Conservation (phyloP, 2,329 filamentous ascomycete species). For the Epichloe festucae region DNA sequence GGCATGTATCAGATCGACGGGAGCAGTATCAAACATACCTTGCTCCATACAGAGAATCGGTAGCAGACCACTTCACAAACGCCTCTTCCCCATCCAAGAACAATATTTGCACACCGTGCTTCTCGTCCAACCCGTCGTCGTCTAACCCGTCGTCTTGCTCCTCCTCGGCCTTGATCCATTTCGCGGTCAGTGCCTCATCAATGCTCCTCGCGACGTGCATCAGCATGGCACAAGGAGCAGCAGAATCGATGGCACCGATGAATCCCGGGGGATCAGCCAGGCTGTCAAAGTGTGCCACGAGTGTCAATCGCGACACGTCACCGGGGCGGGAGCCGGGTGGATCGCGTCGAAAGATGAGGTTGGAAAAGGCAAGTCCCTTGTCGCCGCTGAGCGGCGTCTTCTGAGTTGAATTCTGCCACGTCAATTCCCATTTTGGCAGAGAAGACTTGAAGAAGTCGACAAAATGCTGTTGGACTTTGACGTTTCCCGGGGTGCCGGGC, state of each 20-base stretch:
- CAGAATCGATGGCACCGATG: constrained; percentile 86
- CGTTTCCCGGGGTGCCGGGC: constrained; percentile 66
- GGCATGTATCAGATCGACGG: neutral
- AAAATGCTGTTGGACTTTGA: constrained; percentile 66
- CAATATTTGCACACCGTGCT: constrained; percentile 76
- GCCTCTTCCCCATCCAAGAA: constrained; percentile 92
- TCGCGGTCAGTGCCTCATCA: constrained; percentile 64
- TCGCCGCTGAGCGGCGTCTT: constrained; percentile 56
- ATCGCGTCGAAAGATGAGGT: constrained; percentile 76
- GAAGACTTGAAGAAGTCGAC: constrained; percentile 62
- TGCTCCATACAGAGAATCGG: constrained; percentile 80
- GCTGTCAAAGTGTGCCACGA: constrained; percentile 92
- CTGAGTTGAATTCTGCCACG: constrained; percentile 82
- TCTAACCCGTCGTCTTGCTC: constrained; percentile 45
- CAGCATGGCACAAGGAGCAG: constrained; percentile 86
- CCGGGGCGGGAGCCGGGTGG: constrained; percentile 68
- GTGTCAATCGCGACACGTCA: constrained; percentile 66
- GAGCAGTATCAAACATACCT: constrained; percentile 35
- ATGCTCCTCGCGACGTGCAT: constrained; percentile 74
- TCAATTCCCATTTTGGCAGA: constrained; percentile 67
- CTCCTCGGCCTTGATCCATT: constrained; percentile 60
- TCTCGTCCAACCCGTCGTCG: constrained; percentile 50
- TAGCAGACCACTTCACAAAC: constrained; percentile 65
- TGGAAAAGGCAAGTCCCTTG: constrained; percentile 66
- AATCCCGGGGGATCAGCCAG: constrained; percentile 77